A percentile compares a stretch with the other conserved stretches of the same genome.
These are phyloP conservation scores for Pleomassaria siparia DNA, from an alignment of 2,329 filamentous ascomycete species.

Conservation along the genomic window DNA sequence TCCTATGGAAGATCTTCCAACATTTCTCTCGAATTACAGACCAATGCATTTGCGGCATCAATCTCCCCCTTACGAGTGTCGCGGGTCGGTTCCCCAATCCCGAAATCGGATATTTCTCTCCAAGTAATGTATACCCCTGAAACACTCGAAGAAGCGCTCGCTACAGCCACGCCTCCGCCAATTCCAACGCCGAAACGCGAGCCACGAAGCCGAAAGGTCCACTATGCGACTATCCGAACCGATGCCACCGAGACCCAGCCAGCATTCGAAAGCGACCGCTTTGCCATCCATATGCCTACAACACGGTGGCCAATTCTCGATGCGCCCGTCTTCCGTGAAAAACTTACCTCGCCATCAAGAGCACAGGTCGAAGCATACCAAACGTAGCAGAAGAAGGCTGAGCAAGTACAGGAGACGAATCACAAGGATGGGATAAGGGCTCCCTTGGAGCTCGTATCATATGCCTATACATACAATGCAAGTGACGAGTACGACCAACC, in stretches of 20 bases:
- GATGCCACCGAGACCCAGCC: constrained; percentile 26
- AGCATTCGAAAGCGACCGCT: constrained; percentile 37
- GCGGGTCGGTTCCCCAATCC: constrained; percentile 16
- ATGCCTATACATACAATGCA: constrained; percentile 24
- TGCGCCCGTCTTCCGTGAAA: constrained; percentile 14
- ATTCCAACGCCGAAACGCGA: constrained; percentile 11
- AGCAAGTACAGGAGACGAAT: constrained; percentile 24
- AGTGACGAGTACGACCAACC: constrained; percentile 4
- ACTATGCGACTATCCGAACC: constrained; percentile 28
- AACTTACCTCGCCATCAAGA: constrained; percentile 14
- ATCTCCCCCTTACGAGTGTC: constrained; percentile 11
- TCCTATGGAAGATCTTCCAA: constrained; percentile 4
- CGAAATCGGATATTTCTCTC: constrained; percentile 11
- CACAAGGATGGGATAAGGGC: constrained; percentile 25
- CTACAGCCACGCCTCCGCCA: constrained; percentile 8
- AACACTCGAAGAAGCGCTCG: constrained; percentile 15
- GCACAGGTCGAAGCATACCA: constrained; percentile 31
- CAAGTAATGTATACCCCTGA: constrained; percentile 15
- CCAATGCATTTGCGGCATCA: constrained; percentile 20
- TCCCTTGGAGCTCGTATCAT: constrained; percentile 27
- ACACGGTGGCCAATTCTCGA: constrained; percentile 34
- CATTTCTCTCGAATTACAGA: constrained; percentile 12
- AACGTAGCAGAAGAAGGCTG: constrained; percentile 31
- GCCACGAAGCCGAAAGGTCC: constrained; percentile 28
- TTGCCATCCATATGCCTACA: constrained; percentile 37